Conservation (phyloP, 108 stramenopile species). For the Poteriospumella lacustris region DNA sequence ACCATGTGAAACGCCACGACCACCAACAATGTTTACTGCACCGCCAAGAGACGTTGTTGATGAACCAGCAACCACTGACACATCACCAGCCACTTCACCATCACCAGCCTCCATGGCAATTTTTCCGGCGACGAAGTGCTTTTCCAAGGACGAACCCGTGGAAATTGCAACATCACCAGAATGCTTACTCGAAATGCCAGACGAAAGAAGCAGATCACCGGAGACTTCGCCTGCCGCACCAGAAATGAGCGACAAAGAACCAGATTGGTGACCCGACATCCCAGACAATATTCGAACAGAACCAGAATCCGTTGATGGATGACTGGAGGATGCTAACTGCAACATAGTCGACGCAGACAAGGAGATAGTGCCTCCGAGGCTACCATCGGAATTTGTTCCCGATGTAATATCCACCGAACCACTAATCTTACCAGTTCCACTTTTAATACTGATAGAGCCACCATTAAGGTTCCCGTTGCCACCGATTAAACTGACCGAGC, state of each 20-base stretch:
- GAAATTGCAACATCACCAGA: not conserved
- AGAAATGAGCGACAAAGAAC: too few relatives aligned
- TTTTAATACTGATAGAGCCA: too few relatives aligned
- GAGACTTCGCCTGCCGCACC: not conserved
- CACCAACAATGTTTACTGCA: not conserved
- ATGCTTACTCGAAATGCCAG: not conserved
- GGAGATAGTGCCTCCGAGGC: too few relatives aligned
- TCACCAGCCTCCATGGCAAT: not conserved
- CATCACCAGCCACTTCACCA: slow-evolving; percentile 1
- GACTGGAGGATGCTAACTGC: too few relatives aligned
- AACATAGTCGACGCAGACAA: too few relatives aligned
- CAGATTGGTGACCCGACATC: not conserved
- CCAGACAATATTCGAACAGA: not conserved
- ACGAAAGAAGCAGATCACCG: not conserved
- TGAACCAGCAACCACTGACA: not conserved
- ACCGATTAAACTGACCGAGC: too few relatives aligned
- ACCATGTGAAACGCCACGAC: not conserved
- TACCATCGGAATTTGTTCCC: too few relatives aligned
- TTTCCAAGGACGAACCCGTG: not conserved
- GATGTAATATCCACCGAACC: too few relatives aligned
- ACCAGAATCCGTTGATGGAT: not conserved
- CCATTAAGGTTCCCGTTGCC: too few relatives aligned
- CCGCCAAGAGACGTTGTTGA: not conserved
- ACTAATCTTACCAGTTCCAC: too few relatives aligned
- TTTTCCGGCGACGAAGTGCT: not conserved